phyloP scores from a whole-genome alignment of 116 monocot species.

The Posidonia oceanica region DNA sequence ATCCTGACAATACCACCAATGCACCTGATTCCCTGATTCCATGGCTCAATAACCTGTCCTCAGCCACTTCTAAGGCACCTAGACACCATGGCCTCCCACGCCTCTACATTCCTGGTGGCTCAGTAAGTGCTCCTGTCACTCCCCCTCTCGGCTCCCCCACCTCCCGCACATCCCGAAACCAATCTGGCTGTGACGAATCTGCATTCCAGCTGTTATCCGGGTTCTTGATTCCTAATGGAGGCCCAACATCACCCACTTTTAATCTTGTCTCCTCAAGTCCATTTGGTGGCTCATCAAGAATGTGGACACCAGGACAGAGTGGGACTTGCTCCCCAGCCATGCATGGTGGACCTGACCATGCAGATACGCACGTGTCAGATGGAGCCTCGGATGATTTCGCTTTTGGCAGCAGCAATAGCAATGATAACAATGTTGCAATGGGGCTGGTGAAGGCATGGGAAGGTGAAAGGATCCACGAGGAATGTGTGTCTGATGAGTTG shows the following conservation, averaged over 20 bases:
- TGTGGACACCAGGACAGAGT: slow-evolving; percentile 77
- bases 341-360: slow-evolving; percentile 1
- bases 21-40: slow-evolving; percentile 53
- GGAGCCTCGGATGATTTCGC: slow-evolving; percentile 46
- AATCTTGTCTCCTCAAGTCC: slow-evolving; percentile 53
- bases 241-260: slow-evolving; percentile 55
- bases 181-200: slow-evolving; percentile 30
- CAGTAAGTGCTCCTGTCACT: slow-evolving; percentile 64
- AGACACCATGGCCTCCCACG: slow-evolving; percentile 1
- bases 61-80: slow-evolving; percentile 9
- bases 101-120: slow-evolving; percentile 16
- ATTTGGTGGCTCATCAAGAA: slow-evolving; percentile 40
- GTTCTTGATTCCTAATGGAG: slow-evolving; percentile 15
- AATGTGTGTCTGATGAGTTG: slow-evolving; percentile 55
- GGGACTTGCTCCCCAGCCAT: slow-evolving; percentile 52
- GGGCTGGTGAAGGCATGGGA: slow-evolving; percentile 69
- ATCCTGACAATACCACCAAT: neutral
- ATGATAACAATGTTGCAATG: slow-evolving; percentile 4
- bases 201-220: slow-evolving; percentile 16
- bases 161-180: slow-evolving; percentile 31
- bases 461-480: slow-evolving; percentile 72
- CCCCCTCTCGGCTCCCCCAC: slow-evolving; percentile 62
- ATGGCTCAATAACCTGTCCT: slow-evolving; percentile 60
- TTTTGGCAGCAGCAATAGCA: slow-evolving; percentile 27
- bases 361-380: slow-evolving; percentile 26